phyloP scores from a whole-genome alignment of 257 asterid genomes.

The Solanum lignicaule region DNA sequence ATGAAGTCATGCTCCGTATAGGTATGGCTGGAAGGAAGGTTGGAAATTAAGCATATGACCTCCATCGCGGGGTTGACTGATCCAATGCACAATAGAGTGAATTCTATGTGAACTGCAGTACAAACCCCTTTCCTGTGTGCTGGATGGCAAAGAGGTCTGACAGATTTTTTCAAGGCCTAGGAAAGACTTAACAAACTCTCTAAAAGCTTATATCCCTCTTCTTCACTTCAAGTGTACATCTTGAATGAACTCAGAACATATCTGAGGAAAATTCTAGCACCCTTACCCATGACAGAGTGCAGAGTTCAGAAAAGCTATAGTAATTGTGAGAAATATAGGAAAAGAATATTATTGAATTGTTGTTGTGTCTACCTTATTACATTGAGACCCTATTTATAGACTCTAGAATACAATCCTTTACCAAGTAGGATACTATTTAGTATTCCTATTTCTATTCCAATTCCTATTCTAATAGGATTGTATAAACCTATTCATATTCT shows the following conservation, averaged over 20 bases:
- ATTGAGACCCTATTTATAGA: no score
- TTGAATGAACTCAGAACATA: neutral
- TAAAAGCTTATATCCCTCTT: neutral
- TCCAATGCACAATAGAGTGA: neutral
- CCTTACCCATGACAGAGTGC: neutral
- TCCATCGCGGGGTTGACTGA: neutral
- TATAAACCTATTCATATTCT: no score
- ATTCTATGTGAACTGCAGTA: neutral
- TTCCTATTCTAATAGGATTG: no score
- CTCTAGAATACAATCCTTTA: no score
- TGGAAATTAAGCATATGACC: neutral
- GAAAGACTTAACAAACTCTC: neutral
- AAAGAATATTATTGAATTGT: no score
- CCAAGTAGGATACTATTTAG: no score
- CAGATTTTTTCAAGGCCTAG: neutral
- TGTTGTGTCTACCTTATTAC: no score
- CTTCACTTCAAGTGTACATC: neutral
- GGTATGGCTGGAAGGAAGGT: neutral
- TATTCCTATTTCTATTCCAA: no score
- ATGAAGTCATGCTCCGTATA: neutral
- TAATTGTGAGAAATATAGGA: no score
- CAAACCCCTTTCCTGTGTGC: neutral
- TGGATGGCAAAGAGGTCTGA: neutral
- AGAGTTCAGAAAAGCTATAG: neutral
- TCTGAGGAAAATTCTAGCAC: neutral